Evolutionary conservation across 2,329 filamentous ascomycete species (phyloP), one percentile per base, ranked within the genome.

Genomic region (Eutypa lata): DNA sequence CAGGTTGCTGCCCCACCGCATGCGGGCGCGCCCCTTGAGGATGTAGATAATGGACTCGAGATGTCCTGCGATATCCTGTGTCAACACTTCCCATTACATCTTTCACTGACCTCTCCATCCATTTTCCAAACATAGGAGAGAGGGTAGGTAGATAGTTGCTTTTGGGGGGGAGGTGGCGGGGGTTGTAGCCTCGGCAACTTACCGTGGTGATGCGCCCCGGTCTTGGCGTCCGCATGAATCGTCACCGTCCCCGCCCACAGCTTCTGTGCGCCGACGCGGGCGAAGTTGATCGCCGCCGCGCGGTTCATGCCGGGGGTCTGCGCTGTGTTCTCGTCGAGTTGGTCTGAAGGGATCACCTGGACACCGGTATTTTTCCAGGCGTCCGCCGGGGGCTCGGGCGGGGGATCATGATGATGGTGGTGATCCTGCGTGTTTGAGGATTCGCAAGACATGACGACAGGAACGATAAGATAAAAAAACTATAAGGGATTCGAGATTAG

Each of bases 31-130:
- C 45, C 74, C 74, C 56, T 73, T 73, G 26, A 76, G 57, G 11
- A 76, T 68, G 61, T 76, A 76, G 56, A 76, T 76, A 18, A 76
- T 71, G 22, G 66, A 70, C 59, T 76, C 73, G 35, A 76, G 63
- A 53, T 75, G 74, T 2, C 21, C 19, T 28, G 2, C 8, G 14
- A 7, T 48, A 14, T 10, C 2, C 3, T 24, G 26, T 11, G 31
- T 31, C 19, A n/a, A n/a, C n/a, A n/a, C n/a, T n/a, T n/a, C n/a
- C n/a, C n/a, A n/a, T n/a, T n/a, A n/a, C n/a, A n/a, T n/a, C n/a
- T n/a, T n/a, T n/a, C n/a, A n/a, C n/a, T n/a, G n/a, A n/a, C n/a
- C n/a, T n/a, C n/a, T n/a, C n/a, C n/a, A n/a, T n/a, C n/a, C n/a
- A n/a, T n/a, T n/a, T n/a, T n/a, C n/a, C n/a, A n/a, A n/a, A n/a